These are phyloP conservation scores for Podospora bellae-mahoneyi DNA, from an alignment of 495 filamentous ascomycete genomes.

Conservation along the genomic window DNA sequence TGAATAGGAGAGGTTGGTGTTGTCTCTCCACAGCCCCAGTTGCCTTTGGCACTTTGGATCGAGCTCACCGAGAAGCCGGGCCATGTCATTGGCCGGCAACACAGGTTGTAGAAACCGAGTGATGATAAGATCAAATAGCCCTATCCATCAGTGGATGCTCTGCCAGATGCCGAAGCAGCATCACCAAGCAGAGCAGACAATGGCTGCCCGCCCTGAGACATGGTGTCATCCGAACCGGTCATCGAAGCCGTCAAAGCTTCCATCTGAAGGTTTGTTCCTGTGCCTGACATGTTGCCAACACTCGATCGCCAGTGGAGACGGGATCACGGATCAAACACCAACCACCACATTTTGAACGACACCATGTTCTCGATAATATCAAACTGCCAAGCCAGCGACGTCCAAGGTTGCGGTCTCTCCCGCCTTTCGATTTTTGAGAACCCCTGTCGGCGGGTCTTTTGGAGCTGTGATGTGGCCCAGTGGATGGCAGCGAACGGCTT, in stretches of 20 bases:
- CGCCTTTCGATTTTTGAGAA: constrained; percentile 21
- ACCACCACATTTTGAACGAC: background rate
- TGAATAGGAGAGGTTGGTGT: background rate
- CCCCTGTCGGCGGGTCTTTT: constrained; percentile 4
- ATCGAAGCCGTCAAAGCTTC: background rate
- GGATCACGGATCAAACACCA: background rate
- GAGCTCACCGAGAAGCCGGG: background rate
- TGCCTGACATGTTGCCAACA: background rate
- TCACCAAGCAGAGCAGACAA: background rate
- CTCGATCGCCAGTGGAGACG: background rate
- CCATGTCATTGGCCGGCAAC: background rate
- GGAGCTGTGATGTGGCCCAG: constrained; percentile 10
- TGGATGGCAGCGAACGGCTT: background rate
- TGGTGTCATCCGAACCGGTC: background rate
- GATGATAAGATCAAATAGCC: background rate
- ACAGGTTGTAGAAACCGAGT: background rate
- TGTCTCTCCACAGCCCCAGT: background rate
- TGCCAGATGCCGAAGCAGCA: background rate
- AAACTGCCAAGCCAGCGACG: background rate
- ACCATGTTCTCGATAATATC: background rate
- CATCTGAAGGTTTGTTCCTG: background rate
- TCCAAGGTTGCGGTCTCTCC: constrained; percentile 15
- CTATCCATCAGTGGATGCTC: too few species aligned
- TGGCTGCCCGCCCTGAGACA: background rate
- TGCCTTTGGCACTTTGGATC: background rate